Conservation (phyloP, 2,329 filamentous ascomycete species). For the Pleomassaria siparia region DNA sequence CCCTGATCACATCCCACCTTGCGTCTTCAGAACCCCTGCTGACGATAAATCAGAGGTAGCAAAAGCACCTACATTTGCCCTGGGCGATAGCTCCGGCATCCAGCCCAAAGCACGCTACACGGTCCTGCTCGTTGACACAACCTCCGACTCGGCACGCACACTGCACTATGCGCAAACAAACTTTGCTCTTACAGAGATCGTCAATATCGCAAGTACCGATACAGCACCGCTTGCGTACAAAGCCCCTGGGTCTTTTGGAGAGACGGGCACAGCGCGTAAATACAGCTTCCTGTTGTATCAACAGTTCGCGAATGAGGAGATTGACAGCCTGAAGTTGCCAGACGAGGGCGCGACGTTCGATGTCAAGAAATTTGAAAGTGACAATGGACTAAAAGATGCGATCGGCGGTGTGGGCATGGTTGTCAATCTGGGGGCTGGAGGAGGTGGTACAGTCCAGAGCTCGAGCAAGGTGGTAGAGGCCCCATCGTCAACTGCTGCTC, state of each 20-base stretch:
- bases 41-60: conserved; percentile 22
- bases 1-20: conserved; percentile 7
- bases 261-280: conserved; percentile 32
- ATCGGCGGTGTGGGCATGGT: conserved; percentile 37
- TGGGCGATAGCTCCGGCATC: conserved; percentile 38
- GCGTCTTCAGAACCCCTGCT: not conserved
- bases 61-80: conserved; percentile 33
- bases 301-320: conserved; percentile 13
- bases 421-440: conserved; percentile 27
- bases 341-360: conserved; percentile 28
- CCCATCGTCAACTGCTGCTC: not conserved
- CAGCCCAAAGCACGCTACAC: conserved; percentile 27
- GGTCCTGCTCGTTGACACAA: conserved; percentile 37
- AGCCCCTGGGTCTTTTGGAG: conserved; percentile 32
- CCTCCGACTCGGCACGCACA: conserved; percentile 25
- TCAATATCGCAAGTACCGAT: conserved; percentile 25
- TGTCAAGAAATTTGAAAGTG: conserved; percentile 28
- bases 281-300: conserved; percentile 38
- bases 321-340: conserved; percentile 22
- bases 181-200: conserved; percentile 31
- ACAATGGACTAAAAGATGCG: conserved; percentile 32
- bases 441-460: no score
- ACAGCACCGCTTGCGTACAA: conserved; percentile 28
- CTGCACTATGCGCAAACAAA: conserved; percentile 37
- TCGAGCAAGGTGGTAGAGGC: not conserved